phyloP scores from a whole-genome alignment of 2,329 filamentous ascomycete genomes.

The Clonostachys solani region DNA sequence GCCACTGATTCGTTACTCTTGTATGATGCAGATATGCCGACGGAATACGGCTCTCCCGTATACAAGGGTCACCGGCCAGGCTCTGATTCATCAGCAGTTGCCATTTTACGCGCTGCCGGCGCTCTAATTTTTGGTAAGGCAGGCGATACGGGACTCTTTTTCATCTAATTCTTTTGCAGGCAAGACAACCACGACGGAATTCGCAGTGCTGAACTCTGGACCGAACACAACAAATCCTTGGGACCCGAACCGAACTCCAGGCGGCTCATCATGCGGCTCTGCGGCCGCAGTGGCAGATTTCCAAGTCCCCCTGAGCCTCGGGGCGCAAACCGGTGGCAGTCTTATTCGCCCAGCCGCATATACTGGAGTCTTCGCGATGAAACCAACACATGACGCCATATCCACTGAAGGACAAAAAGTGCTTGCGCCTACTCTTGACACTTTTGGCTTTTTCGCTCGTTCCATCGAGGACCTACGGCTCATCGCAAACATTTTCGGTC shows the following conservation, averaged over 20 bases:
- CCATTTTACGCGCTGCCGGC: constrained; percentile 45
- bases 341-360: constrained; percentile 61
- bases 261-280: constrained; percentile 64
- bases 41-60: constrained; percentile 49
- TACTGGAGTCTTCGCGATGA: constrained; percentile 61
- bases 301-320: constrained; percentile 56
- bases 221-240: constrained; percentile 59
- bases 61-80: constrained; percentile 38
- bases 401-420: constrained; percentile 57
- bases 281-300: constrained; percentile 62
- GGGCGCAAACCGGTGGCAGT: constrained; percentile 63
- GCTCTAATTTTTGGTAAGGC: constrained; percentile 42
- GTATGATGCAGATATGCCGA: constrained; percentile 46
- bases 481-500: constrained; percentile 45
- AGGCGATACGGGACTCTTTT: neutral
- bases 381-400: constrained; percentile 62
- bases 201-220: constrained; percentile 51
- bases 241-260: constrained; percentile 57
- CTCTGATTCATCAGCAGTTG: constrained; percentile 47
- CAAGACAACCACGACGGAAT: constrained; percentile 55
- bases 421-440: constrained; percentile 56
- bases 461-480: constrained; percentile 54
- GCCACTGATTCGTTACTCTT: neutral
- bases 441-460: constrained; percentile 56
- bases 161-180: constrained; percentile 5